Evolutionary conservation across 176 grass and related monocot genomes (phyloP).

Genomic region (Avena insularis): DNA sequence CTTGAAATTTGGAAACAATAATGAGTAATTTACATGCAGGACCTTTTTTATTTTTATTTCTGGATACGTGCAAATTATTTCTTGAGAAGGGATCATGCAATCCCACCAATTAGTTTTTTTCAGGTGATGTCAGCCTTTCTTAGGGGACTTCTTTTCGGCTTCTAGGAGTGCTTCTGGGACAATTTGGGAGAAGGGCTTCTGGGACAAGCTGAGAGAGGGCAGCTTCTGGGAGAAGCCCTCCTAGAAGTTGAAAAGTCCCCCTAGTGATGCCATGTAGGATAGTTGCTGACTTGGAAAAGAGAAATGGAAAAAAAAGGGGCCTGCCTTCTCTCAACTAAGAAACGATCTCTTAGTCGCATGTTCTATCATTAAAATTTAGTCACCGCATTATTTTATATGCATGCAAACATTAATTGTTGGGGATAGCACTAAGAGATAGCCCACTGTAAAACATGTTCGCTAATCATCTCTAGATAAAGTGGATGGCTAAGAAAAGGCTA

Average conservation of each 20-base stretch:
- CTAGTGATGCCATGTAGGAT: neutral
- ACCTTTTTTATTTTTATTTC: neutral
- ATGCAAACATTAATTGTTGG: conserved; percentile 10
- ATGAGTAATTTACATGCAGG: neutral
- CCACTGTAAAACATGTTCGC: neutral
- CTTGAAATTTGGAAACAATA: neutral
- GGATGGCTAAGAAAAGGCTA: neutral
- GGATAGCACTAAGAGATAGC: neutral
- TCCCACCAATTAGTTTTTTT: neutral
- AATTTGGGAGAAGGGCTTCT: no score
- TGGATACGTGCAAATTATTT: neutral
- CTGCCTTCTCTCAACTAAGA: neutral
- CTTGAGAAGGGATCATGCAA: neutral
- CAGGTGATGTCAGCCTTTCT: neutral
- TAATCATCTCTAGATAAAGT: neutral
- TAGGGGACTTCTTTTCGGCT: no score
- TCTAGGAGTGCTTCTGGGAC: no score
- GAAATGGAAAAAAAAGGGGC: neutral
- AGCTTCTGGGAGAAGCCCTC: no score
- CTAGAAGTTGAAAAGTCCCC: no score
- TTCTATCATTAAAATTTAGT: neutral
- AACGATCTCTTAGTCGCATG: neutral
- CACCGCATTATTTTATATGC: conserved; percentile 4
- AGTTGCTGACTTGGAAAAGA: neutral
- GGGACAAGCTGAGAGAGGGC: no score